Evolutionary conservation across 305 asterid genomes (phyloP).

Genomic region (Fraxinus greggii): DNA sequence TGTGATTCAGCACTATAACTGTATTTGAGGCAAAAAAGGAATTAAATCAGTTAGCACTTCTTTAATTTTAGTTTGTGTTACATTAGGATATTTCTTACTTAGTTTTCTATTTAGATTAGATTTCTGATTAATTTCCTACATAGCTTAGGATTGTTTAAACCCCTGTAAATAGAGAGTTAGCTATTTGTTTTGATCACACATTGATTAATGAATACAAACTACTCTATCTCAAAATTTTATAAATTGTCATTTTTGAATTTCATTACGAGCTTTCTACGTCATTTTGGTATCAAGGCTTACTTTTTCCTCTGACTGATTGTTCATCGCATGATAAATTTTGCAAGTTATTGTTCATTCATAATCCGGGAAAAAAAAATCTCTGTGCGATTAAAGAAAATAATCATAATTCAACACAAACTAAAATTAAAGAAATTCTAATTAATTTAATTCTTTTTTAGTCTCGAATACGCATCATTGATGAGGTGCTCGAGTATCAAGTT

Average conservation of each 20-base stretch:
- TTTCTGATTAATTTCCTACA: too few relatives aligned
- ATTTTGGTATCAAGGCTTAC: not conserved
- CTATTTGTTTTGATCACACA: not conserved
- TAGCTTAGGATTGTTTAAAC: not conserved
- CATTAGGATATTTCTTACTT: too few relatives aligned
- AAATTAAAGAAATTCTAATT: too few relatives aligned
- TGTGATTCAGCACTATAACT: not conserved
- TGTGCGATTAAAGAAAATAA: not conserved
- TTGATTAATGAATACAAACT: not conserved
- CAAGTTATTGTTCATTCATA: not conserved
- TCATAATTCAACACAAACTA: not conserved
- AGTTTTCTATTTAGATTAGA: not conserved
- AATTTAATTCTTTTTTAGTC: not conserved
- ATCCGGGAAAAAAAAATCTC: not conserved
- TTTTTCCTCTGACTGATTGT: not conserved
- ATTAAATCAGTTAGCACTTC: not conserved
- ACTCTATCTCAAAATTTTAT: not conserved
- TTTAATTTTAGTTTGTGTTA: not conserved
- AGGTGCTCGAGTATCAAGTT: not conserved
- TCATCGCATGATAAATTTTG: not conserved
- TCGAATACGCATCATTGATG: not conserved
- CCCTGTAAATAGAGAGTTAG: not conserved
- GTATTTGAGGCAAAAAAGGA: not conserved
- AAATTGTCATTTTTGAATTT: not conserved
- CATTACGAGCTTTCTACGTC: not conserved